Conservation (phyloP, 1,284 basidiomycete genomes). For the Chiua sp. region DNA sequence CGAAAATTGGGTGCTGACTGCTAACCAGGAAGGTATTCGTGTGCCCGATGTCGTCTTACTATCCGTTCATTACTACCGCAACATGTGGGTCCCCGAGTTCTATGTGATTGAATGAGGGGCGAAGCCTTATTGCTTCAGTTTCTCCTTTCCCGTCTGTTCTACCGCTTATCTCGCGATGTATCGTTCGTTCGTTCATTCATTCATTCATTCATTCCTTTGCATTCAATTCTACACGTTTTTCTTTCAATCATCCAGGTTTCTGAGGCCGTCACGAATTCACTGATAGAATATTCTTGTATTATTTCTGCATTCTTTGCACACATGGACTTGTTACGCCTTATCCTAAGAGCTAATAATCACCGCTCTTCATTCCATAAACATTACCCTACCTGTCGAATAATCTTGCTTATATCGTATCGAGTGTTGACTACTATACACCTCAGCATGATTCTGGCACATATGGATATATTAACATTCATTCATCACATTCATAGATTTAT, state of each 20-base stretch:
- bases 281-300: neutral
- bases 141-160: too few relatives aligned
- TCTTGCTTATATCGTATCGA: neutral
- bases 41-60: conserved; percentile 27
- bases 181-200: neutral
- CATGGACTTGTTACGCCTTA: neutral
- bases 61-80: conserved; percentile 34
- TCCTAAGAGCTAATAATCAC: neutral
- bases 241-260: neutral
- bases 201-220: conserved; percentile 8
- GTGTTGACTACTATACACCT: neutral
- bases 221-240: conserved; percentile 1
- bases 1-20: conserved; percentile 28
- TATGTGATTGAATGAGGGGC: conserved; percentile 34
- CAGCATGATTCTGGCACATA: neutral
- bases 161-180: too few relatives aligned
- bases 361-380: neutral
- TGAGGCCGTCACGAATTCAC: too few relatives aligned
- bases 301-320: conserved; percentile 4
- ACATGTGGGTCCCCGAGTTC: conserved; percentile 35
- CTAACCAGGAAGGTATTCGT: conserved; percentile 22
- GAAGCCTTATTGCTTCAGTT: neutral
- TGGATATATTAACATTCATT: neutral
- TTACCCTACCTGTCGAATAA: neutral
- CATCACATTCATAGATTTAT: too few relatives aligned